Evolutionary conservation across 768 basidiomycete species (phyloP).

Genomic region (Leucosporidium yakuticum): DNA sequence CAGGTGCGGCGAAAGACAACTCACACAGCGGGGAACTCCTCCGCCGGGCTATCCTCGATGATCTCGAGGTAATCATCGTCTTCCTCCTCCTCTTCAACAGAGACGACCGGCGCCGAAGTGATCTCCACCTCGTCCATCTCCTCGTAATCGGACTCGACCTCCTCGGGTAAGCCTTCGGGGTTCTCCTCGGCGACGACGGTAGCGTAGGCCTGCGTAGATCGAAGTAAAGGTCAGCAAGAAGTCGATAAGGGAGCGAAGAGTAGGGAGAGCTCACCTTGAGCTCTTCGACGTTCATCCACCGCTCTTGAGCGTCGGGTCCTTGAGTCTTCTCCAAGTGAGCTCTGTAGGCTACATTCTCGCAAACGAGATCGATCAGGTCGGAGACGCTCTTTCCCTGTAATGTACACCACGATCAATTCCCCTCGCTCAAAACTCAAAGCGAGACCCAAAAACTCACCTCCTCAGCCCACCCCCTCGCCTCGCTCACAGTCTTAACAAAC

Average conservation of each 20-base stretch:
- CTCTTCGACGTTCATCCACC: conserved; percentile 83
- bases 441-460: conserved; percentile 49
- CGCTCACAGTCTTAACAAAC: conserved; percentile 57
- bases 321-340: conserved; percentile 64
- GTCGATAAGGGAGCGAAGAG: too few species aligned
- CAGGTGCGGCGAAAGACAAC: too few species aligned
- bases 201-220: conserved; percentile 39
- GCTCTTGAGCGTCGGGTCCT: conserved; percentile 60
- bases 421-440: not conserved
- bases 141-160: conserved; percentile 1
- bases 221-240: too few species aligned
- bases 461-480: conserved; percentile 53
- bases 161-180: not conserved
- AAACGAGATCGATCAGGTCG: conserved; percentile 56
- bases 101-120: too few species aligned
- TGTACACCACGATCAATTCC: not conserved
- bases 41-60: not conserved
- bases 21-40: not conserved
- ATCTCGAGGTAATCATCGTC: not conserved
- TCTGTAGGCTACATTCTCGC: conserved; percentile 60
- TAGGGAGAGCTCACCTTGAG: conserved; percentile 50
- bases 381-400: conserved; percentile 57
- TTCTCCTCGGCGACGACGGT: conserved; percentile 24
- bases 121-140: conserved; percentile 2
- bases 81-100: too few species aligned